Conservation (phyloP, 257 asterid species). For the Solanum acaule region DNA sequence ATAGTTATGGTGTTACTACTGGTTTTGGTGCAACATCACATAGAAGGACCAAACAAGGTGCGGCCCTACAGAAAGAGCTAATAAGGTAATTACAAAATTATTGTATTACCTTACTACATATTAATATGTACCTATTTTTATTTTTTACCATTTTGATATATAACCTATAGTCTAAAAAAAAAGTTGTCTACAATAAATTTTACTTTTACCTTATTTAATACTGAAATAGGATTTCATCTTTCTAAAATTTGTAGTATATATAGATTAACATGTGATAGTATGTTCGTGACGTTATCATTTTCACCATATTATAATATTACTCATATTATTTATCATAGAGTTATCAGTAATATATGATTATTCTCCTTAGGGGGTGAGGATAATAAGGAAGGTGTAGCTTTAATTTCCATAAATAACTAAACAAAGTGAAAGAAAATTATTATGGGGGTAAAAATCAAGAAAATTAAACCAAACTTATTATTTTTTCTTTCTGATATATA, state of each 20-base stretch:
- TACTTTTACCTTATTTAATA: not conserved
- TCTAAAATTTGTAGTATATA: not conserved
- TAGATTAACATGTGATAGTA: not conserved
- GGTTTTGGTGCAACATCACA: conserved; percentile 41
- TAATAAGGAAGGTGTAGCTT: not conserved
- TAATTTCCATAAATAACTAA: not conserved
- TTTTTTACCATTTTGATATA: not conserved
- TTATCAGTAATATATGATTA: not conserved
- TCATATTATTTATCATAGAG: not conserved
- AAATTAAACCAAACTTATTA: not conserved
- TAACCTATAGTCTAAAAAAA: not conserved
- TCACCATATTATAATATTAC: not conserved
- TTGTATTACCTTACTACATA: not conserved
- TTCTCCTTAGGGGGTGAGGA: not conserved
- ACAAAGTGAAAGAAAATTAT: not conserved
- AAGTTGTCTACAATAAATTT: not conserved
- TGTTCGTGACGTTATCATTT: not conserved
- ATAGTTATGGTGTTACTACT: conserved; percentile 35
- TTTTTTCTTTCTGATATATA: not conserved
- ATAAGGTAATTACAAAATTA: conserved; percentile 15
- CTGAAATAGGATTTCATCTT: not conserved
- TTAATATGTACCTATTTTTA: not conserved
- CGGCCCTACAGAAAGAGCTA: conserved; percentile 32
- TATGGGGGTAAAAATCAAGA: not conserved
- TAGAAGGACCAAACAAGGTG: conserved; percentile 30